Conservation (phyloP, 306 rosid genomes). For the Castanea mollissima region DNA sequence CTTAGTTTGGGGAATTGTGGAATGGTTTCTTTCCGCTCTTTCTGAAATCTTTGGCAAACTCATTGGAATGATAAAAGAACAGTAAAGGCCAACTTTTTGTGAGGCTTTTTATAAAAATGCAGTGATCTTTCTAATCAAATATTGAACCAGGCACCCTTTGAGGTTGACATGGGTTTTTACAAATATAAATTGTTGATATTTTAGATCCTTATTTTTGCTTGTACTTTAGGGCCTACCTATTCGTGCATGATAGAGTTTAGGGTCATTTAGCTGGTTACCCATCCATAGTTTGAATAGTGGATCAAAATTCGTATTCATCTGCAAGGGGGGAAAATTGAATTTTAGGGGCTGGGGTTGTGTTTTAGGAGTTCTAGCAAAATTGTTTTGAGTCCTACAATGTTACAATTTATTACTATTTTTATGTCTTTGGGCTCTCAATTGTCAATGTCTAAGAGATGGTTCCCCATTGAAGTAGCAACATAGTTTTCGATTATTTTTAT, state of each 20-base stretch:
- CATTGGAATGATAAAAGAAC: background rate
- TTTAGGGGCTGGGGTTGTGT: background rate
- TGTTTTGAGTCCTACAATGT: background rate
- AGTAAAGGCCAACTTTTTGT: background rate
- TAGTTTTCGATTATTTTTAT: background rate
- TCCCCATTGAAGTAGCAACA: background rate
- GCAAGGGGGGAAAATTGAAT: background rate
- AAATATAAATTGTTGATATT: background rate
- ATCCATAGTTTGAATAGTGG: constrained; percentile 15
- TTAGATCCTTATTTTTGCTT: background rate
- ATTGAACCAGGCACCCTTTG: background rate
- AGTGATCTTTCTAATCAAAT: background rate
- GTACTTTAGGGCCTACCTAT: background rate
- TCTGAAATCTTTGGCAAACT: background rate
- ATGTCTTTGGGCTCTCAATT: background rate
- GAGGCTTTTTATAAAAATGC: background rate
- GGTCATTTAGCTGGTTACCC: background rate
- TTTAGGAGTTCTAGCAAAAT: background rate
- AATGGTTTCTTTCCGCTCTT: background rate
- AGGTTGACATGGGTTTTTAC: background rate
- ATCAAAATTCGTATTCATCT: constrained; percentile 2
- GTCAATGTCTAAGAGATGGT: constrained; percentile 1
- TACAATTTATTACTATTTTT: background rate
- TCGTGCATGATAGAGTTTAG: background rate
- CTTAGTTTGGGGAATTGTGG: constrained; percentile 1